These are phyloP conservation scores for Miamiensis avidus DNA, from an alignment of 169 alveolate genomes.

Conservation along the genomic window DNA sequence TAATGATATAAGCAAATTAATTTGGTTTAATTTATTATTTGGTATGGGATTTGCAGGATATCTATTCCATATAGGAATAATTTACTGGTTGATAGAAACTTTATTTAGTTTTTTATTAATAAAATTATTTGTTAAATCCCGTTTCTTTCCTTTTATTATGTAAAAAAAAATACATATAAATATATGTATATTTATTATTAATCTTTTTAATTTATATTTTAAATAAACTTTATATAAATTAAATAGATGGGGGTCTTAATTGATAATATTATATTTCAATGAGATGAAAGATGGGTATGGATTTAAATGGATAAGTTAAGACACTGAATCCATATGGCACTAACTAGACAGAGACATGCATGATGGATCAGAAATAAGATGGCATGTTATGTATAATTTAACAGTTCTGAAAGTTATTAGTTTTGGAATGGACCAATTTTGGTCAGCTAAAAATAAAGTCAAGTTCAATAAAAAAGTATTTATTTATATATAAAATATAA, in stretches of 20 bases:
- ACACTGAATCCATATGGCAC: neutral
- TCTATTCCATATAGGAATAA: neutral
- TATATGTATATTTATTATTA: too few relatives aligned
- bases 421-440: conserved; percentile 64
- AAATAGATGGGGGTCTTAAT: neutral
- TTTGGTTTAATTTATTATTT: neutral
- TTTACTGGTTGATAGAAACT: neutral
- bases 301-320: neutral
- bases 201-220: too few relatives aligned
- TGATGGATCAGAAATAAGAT: conserved; percentile 31
- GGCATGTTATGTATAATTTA: conserved; percentile 66
- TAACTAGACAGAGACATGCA: neutral
- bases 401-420: conserved; percentile 66
- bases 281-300: neutral
- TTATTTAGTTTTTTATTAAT: too few relatives aligned
- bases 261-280: too few relatives aligned
- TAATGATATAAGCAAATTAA: neutral
- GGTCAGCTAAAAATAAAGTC: conserved; percentile 34
- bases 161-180: too few relatives aligned
- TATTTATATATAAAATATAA: too few relatives aligned
- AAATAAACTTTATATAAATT: too few relatives aligned
- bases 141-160: neutral
- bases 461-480: neutral
- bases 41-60: neutral
- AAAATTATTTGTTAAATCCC: neutral